These are phyloP conservation scores for Didymella segeticola DNA, from an alignment of 2,329 filamentous ascomycete genomes.

Conservation along the genomic window DNA sequence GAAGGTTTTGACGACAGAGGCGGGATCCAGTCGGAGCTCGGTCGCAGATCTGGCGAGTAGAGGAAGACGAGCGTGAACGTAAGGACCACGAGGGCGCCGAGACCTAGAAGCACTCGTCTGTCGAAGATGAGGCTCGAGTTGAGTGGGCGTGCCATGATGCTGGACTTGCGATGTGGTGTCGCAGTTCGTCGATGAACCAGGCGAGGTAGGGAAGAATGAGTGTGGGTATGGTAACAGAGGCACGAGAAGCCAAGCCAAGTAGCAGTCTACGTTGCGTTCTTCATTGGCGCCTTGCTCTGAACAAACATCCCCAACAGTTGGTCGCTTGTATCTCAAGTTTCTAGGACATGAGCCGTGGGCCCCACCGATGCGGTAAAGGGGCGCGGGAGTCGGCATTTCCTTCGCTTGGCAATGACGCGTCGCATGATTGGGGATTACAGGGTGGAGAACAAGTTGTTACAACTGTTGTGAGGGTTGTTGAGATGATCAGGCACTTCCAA, in stretches of 20 bases:
- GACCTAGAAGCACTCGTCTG: constrained; percentile 32
- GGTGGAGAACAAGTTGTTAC: constrained; percentile 7
- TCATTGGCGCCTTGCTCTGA: constrained; percentile 21
- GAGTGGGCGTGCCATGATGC: constrained; percentile 29
- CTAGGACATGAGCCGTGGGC: constrained; percentile 14
- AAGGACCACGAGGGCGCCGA: constrained; percentile 30
- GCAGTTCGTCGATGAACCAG: constrained; percentile 5
- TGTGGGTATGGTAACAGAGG: neutral
- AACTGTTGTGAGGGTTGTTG: constrained; percentile 5
- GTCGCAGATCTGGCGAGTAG: constrained; percentile 33
- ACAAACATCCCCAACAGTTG: constrained; percentile 14
- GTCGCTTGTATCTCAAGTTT: constrained; percentile 11
- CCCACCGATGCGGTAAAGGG: constrained; percentile 27
- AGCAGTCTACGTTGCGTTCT: constrained; percentile 13
- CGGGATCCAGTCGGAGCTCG: constrained; percentile 36
- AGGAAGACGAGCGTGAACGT: constrained; percentile 37
- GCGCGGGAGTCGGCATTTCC: constrained; percentile 28
- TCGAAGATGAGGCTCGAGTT: constrained; percentile 38
- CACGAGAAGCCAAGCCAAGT: neutral
- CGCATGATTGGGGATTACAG: constrained; percentile 9
- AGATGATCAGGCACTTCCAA: neutral
- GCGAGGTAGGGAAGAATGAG: neutral
- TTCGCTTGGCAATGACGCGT: constrained; percentile 33
- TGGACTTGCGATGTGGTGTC: constrained; percentile 8
- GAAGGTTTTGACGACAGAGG: constrained; percentile 31